These are phyloP conservation scores for Scutellaria baicalensis DNA, from an alignment of 257 asterid genomes.

Conservation along the genomic window DNA sequence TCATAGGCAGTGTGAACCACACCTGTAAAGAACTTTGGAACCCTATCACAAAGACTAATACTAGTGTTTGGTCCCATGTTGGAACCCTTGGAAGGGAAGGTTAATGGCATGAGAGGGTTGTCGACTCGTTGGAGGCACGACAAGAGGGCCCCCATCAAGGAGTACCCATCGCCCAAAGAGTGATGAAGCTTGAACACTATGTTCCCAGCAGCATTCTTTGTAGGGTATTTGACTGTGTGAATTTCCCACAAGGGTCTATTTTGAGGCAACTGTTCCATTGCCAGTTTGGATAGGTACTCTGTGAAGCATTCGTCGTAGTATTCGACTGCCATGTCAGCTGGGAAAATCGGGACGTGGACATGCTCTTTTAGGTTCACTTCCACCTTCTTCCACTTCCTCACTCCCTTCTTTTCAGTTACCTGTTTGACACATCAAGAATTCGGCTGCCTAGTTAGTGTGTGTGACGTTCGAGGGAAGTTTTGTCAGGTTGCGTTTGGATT, in stretches of 20 bases:
- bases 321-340: constrained; percentile 14
- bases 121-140: constrained; percentile 44
- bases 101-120: constrained; percentile 33
- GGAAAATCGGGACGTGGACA: constrained; percentile 20
- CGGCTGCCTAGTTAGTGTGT: not conserved
- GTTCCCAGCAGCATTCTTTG: constrained; percentile 24
- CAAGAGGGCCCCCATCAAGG: constrained; percentile 52
- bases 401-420: constrained; percentile 24
- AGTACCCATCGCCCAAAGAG: constrained; percentile 49
- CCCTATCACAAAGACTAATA: not conserved
- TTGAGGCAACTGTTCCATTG: constrained; percentile 21
- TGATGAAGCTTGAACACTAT: constrained; percentile 44
- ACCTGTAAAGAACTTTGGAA: constrained; percentile 15
- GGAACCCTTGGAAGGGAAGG: constrained; percentile 18
- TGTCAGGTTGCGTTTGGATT: no score
- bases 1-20: constrained; percentile 22
- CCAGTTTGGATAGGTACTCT: constrained; percentile 27
- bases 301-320: constrained; percentile 33
- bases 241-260: constrained; percentile 38
- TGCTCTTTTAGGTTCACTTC: constrained; percentile 33
- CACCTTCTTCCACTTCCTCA: constrained; percentile 40
- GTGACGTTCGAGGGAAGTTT: no score
- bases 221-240: constrained; percentile 39
- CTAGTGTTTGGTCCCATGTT: not conserved
- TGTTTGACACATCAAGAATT: not conserved